These are phyloP conservation scores for Claviceps pazoutovae DNA, from an alignment of 2,329 filamentous ascomycete genomes.

Conservation along the genomic window DNA sequence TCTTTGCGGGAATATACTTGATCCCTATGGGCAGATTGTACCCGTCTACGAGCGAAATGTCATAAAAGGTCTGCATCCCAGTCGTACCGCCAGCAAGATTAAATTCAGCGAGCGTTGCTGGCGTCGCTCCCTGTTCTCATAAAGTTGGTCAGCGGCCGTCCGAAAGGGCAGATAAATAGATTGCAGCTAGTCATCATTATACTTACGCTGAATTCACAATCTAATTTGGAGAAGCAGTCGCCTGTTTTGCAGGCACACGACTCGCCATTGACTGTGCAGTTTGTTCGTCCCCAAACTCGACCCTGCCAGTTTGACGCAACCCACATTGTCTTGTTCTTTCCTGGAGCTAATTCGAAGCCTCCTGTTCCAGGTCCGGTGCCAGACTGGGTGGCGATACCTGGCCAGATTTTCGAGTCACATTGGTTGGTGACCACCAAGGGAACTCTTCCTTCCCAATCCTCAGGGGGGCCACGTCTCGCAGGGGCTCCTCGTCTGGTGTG, in stretches of 20 bases:
- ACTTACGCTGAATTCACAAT: conserved; percentile 56
- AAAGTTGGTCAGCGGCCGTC: background rate
- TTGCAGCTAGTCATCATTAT: too few species aligned
- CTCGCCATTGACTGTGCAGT: conserved; percentile 60
- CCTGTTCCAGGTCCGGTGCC: conserved; percentile 52
- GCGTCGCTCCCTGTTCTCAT: conserved; percentile 46
- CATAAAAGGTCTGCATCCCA: conserved; percentile 58
- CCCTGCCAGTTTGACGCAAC: conserved; percentile 68
- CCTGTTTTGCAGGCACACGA: conserved; percentile 60
- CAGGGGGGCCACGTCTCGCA: conserved; percentile 18
- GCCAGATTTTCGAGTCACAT: conserved; percentile 60
- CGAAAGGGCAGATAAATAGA: background rate
- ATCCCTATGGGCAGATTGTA: conserved; percentile 66
- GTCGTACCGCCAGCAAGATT: conserved; percentile 53
- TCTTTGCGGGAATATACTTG: conserved; percentile 44
- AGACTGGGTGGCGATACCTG: conserved; percentile 58
- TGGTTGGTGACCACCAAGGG: conserved; percentile 58
- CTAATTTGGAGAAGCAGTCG: conserved; percentile 57
- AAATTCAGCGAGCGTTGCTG: conserved; percentile 69
- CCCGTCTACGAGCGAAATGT: conserved; percentile 73
- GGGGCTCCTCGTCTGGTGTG: conserved; percentile 12
- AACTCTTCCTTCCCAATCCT: conserved; percentile 25
- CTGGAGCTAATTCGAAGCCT: conserved; percentile 53
- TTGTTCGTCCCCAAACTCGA: conserved; percentile 70
- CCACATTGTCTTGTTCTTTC: conserved; percentile 44